A percentile compares a stretch with the other conserved stretches of the same genome.
Conservation (phyloP, 768 basidiomycete species). For the Imleria badia region DNA sequence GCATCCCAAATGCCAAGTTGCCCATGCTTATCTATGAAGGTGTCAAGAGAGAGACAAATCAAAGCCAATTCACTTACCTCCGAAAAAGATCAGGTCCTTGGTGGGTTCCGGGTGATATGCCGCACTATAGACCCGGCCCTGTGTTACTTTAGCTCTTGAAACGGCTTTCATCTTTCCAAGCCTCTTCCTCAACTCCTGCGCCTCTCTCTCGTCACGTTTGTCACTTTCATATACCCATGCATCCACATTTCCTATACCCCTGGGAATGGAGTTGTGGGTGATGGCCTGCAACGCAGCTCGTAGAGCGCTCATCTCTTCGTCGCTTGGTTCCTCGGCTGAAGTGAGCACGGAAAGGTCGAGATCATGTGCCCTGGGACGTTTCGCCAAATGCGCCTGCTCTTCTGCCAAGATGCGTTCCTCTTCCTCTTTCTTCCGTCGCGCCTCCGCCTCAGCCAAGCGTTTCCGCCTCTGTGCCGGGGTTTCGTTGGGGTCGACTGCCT, state of each 20-base stretch:
- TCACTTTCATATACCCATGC: slow-evolving; percentile 52
- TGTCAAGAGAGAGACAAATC: neutral
- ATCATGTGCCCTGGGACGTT: slow-evolving; percentile 65
- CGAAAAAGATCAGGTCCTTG: slow-evolving; percentile 86
- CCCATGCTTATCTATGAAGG: slow-evolving; percentile 74
- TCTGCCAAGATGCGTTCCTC: slow-evolving; percentile 61
- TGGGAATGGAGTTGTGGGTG: slow-evolving; percentile 36
- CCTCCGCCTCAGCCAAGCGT: slow-evolving; percentile 64
- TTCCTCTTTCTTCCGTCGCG: slow-evolving; percentile 57
- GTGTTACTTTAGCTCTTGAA: slow-evolving; percentile 77
- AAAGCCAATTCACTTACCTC: slow-evolving; percentile 44
- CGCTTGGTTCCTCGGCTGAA: slow-evolving; percentile 44
- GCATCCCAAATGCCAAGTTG: slow-evolving; percentile 88
- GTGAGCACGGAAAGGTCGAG: slow-evolving; percentile 58
- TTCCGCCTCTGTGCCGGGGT: slow-evolving; percentile 60
- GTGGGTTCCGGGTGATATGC: slow-evolving; percentile 78
- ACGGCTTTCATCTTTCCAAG: slow-evolving; percentile 61
- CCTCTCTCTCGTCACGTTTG: slow-evolving; percentile 46
- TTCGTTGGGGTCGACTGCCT: slow-evolving; percentile 54
- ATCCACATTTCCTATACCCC: slow-evolving; percentile 44
- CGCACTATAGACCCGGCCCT: slow-evolving; percentile 72
- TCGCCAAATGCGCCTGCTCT: slow-evolving; percentile 60
- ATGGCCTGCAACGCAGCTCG: slow-evolving; percentile 44
- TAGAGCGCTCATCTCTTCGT: slow-evolving; percentile 48
- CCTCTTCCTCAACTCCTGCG: slow-evolving; percentile 52